Base-by-base conservation (phyloP, 1,284 basidiomycete species). In the Somion occarium region DNA sequence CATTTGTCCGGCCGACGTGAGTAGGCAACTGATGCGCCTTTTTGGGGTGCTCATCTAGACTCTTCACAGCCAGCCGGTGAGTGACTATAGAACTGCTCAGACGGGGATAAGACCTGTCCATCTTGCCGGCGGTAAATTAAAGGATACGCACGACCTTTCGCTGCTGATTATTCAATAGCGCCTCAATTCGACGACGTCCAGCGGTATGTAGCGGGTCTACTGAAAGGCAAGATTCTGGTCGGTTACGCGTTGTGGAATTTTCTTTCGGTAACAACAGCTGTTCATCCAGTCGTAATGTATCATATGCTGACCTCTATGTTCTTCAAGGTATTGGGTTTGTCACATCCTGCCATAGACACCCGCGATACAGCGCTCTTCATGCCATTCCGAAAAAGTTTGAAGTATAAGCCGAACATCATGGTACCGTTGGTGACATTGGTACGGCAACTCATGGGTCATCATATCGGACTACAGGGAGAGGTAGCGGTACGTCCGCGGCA, bases 191-290 rank as follows among this genome's bases (percentile, higher is more conserved):
- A 69, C 46, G 69, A 74, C 48, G 75, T 80, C 12, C 76, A 78
- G 59, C 62, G 67, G 19, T 65, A 63, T 22, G 77, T 80, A 4
- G 69, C 71, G 13, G 60, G 61, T 9, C 58, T 78, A 41, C 69
- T 82, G 34, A 63, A 61, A 12, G 67, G 71, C 51, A 81, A 78
- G 61, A 73, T 82, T 26, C 62, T 83, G 44, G 71, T 83, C 26
- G 81, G 82, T 34, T 75, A 83, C 58, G 66, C 69, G 25, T 61
- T 83, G 13, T 82, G 79, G 80, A 64, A 72, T 24, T 76, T 80
- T 56, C 65, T 82, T 52, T 79, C 79, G 47, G 81, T 80, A 38
- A 42, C 60, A 55, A 2, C 26, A 9, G 30, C 1, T 18, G n/a
- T 22, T 24, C 12, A 39, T 39, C n/a, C 13, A 13, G 37, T n/a